Evolutionary conservation across 345 rosid genomes (phyloP).

Genomic region (Syzygium grande): DNA sequence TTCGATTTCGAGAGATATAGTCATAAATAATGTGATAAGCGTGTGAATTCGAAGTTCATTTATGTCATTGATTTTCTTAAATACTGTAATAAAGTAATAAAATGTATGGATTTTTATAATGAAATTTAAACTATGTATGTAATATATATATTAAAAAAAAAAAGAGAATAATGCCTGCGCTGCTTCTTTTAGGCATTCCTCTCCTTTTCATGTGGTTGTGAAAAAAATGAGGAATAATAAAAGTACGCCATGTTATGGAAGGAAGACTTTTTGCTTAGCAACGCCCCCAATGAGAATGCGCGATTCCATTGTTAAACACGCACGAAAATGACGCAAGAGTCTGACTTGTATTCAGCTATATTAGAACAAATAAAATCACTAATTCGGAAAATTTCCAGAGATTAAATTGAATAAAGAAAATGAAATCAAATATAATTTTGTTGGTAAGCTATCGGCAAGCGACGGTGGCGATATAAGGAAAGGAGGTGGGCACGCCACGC

Average conservation of each 20-base stretch:
- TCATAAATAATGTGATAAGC: not conserved
- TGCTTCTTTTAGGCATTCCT: fast-evolving
- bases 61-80: not conserved
- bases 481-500: too few species aligned
- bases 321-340: not conserved
- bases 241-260: fast-evolving
- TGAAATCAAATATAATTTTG: too few species aligned
- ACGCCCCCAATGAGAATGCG: fast-evolving
- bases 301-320: not conserved
- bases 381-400: not conserved
- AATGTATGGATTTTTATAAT: not conserved
- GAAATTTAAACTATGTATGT: too few species aligned
- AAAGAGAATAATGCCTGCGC: fast-evolving
- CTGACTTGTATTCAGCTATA: not conserved
- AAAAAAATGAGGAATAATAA: not conserved
- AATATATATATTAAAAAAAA: too few species aligned
- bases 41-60: not conserved
- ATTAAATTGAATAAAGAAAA: not conserved
- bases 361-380: not conserved
- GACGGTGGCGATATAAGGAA: too few species aligned
- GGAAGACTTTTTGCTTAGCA: too few species aligned
- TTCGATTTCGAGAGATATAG: not conserved
- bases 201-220: fast-evolving
- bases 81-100: not conserved
- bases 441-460: too few species aligned